phyloP scores from a whole-genome alignment of 2,329 filamentous ascomycete species.

The Pestalotiopsis sp. region DNA sequence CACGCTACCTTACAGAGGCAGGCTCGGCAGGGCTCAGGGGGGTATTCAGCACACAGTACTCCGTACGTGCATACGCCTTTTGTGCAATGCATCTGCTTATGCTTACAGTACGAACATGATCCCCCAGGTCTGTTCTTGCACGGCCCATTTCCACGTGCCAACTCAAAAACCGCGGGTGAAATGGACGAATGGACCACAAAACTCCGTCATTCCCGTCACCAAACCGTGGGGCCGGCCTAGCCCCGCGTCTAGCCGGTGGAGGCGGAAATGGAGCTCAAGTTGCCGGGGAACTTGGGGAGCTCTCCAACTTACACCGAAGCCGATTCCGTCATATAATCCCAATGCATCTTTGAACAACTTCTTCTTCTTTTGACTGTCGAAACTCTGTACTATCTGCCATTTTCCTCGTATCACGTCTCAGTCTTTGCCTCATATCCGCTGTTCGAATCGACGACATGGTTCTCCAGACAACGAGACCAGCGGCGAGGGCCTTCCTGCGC shows the following conservation, averaged over 20 bases:
- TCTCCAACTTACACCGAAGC: neutral
- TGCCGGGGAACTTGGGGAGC: constrained; percentile 6
- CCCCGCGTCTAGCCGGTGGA: constrained; percentile 12
- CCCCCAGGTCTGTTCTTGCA: neutral
- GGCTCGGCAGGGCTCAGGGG: no score
- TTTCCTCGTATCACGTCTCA: neutral
- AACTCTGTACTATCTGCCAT: neutral
- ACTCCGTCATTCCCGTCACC: neutral
- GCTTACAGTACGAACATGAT: neutral
- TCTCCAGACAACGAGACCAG: constrained; percentile 24
- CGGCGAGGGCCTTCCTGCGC: constrained; percentile 23
- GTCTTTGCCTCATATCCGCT: neutral
- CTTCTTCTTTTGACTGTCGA: neutral
- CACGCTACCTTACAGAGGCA: no score
- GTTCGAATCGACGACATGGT: constrained; percentile 22
- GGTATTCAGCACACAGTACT: no score
- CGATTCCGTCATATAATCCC: neutral
- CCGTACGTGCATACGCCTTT: no score
- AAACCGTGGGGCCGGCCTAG: constrained; percentile 7
- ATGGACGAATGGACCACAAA: neutral
- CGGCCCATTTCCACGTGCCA: constrained; percentile 6
- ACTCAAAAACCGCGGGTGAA: neutral
- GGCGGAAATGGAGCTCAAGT: constrained; percentile 1
- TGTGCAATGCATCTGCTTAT: no score
- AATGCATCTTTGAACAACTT: neutral